Conservation (phyloP, 768 basidiomycete genomes). For the Podaxis sp. region DNA sequence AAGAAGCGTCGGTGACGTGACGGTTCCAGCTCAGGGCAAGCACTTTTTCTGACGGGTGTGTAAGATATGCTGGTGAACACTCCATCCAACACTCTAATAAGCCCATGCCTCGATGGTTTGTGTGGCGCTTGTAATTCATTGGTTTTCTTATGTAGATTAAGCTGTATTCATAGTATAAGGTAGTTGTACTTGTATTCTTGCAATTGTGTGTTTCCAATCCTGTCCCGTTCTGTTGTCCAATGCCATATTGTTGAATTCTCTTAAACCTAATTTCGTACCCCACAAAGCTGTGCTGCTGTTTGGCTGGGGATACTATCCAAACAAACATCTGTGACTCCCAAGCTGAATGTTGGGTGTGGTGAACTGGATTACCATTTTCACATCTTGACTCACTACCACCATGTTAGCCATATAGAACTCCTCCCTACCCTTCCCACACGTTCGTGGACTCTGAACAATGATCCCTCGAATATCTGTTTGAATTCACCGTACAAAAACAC, state of each 20-base stretch:
- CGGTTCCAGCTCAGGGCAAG: too few species aligned
- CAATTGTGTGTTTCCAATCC: too few species aligned
- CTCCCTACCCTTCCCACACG: not conserved
- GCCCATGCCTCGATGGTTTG: too few species aligned
- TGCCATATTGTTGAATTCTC: too few species aligned
- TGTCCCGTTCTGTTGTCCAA: too few species aligned
- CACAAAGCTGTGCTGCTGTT: slow-evolving; percentile 3
- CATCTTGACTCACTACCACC: slow-evolving; percentile 9
- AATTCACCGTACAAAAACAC: not conserved
- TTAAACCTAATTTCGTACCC: not conserved
- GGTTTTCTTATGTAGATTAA: too few species aligned
- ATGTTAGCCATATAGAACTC: slow-evolving; percentile 4
- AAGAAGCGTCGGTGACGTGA: too few species aligned
- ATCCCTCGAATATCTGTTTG: slow-evolving; percentile 25
- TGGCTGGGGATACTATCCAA: not conserved
- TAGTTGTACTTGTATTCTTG: not conserved
- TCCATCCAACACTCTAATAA: too few species aligned
- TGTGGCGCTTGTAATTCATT: too few species aligned
- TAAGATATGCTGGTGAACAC: too few species aligned
- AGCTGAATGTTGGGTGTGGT: not conserved
- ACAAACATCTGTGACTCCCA: not conserved
- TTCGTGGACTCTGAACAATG: slow-evolving; percentile 18
- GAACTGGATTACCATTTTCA: not conserved
- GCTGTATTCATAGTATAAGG: not conserved
- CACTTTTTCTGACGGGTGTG: too few species aligned